Evolutionary conservation across 2,329 filamentous ascomycete species (phyloP), one percentile per base, ranked within the genome.

Genomic region (Tolypocladium nubicola): DNA sequence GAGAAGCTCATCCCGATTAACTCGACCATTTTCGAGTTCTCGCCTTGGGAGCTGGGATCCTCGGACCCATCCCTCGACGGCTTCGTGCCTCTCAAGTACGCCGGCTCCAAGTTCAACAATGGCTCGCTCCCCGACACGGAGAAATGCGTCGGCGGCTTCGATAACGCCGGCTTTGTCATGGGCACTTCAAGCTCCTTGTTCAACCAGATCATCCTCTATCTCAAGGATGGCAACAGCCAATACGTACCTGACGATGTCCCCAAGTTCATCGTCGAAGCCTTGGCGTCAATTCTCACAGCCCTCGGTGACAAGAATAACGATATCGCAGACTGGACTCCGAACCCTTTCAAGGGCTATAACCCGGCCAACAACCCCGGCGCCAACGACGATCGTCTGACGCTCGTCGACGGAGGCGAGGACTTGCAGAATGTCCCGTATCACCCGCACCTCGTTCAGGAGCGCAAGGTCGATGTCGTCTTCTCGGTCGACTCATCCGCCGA

Each of bases 381-480:
- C 69, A 38, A 80, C 75, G 30, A 74, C 2, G 72, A 77, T 9
- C 69, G 75, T 14, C 80, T 95, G 14, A 88, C 86, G 4, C 79
- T 95, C 4, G 89, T 93, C 14, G 90, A 95, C 63, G 90, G 90
- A 41, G 89, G 90, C 30, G 83, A 89, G 67, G 89, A 94, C 70
- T 70, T 81, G 1, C 87, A 95, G 66, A 94, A 94, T 69, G 81
- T 95, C 52, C 90, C 90, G 7, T 77, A 93, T 9, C 83, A 90
- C 68, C 89, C 75, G 2, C 88, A 77, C 38, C 70, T 76, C 56
- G 69, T 78, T 9, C 74, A 73, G 33, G 62, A 73, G 8, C 79
- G 83, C 57, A 68, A 72, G 58, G 75, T 87, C 60, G 82, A 86
- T 66, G 79, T 87, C 55, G 77, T 88, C 65, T 79, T 87, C 68